Base-by-base conservation (phyloP, 495 filamentous ascomycete genomes). In the Aspergillus heteromorphus region DNA sequence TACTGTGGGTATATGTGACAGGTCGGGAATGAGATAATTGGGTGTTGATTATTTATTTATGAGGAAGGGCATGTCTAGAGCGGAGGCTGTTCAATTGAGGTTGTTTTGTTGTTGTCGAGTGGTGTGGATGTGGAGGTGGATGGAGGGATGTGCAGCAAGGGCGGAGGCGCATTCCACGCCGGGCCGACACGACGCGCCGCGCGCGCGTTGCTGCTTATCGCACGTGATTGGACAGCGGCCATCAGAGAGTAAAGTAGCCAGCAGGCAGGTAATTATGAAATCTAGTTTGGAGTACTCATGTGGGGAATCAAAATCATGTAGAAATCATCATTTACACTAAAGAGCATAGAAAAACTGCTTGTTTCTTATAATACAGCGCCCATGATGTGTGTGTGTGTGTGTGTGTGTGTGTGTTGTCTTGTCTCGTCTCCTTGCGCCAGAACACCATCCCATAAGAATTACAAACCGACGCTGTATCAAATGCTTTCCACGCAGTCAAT, bases 181-280 rank as follows among this genome's bases (percentile, higher is more conserved):
- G 10, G 21, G 18, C 51, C n/a, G 43, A 53, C 53, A 49, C 45
- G 59, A 43, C 60, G 60, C 56, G 56, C 50, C 52, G 36, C 54
- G 53, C 57, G 42, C 57, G 61, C 57, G 57, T 58, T 54, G 31
- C 51, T 25, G 9, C 31, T 57, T 57, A 59, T 63, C 60, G 23
- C 56, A 59, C 56, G 56, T 59, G 60, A 60, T 17, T 5, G 18
- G 10, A n/a, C n/a, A n/a, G n/a, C n/a, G n/a, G n/a, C n/a, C n/a
- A n/a, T n/a, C n/a, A n/a, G n/a, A n/a, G n/a, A n/a, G n/a, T n/a
- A n/a, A n/a, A n/a, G n/a, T n/a, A n/a, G n/a, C n/a, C n/a, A n/a
- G n/a, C n/a, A n/a, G n/a, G n/a, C n/a, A n/a, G n/a, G n/a, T n/a
- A n/a, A n/a, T n/a, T n/a, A n/a, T n/a, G n/a, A n/a, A n/a, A n/a